phyloP scores from a whole-genome alignment of 2,329 filamentous ascomycete species.

The Whalleya microplaca region DNA sequence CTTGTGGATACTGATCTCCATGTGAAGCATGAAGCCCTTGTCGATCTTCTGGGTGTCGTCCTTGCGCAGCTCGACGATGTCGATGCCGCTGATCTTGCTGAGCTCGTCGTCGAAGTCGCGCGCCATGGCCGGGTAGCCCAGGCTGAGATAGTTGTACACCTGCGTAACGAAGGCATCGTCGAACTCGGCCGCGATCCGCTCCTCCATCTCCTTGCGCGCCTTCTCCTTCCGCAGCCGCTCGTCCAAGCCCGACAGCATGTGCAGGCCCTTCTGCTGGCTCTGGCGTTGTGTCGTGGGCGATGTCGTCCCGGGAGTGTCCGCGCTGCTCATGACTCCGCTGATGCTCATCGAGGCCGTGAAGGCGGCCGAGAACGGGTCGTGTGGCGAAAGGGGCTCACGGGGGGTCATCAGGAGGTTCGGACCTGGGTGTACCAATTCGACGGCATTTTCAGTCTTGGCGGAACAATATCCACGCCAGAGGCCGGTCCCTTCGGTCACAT shows the following conservation, averaged over 20 bases:
- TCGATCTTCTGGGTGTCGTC: conserved; percentile 62
- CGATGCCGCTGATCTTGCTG: conserved; percentile 75
- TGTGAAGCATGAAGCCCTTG: conserved; percentile 73
- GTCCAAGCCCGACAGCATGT: conserved; percentile 56
- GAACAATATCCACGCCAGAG: conserved; percentile 79
- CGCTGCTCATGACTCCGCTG: conserved; percentile 52
- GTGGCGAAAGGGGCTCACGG: conserved; percentile 44
- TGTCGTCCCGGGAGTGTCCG: conserved; percentile 34
- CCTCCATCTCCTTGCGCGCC: conserved; percentile 52
- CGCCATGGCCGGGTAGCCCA: conserved; percentile 88
- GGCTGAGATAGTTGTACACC: conserved; percentile 94
- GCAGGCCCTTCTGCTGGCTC: conserved; percentile 45
- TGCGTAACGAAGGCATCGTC: conserved; percentile 87
- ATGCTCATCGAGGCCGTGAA: conserved; percentile 44
- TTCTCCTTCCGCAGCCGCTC: conserved; percentile 56
- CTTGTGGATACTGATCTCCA: conserved; percentile 43
- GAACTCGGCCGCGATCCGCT: conserved; percentile 69
- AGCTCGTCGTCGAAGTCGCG: conserved; percentile 84
- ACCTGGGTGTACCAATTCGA: conserved; percentile 48
- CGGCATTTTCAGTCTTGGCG: conserved; percentile 40
- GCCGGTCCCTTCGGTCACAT: conserved; percentile 61
- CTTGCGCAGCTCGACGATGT: conserved; percentile 70
- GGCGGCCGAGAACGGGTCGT: conserved; percentile 48
- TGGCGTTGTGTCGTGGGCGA: conserved; percentile 27
- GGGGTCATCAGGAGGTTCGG: conserved; percentile 57